Percentiles rank a stretch among this genome's conserved stretches.
phyloP scores from a whole-genome alignment of 1,284 basidiomycete species.

The Heterobasidion annosum region DNA sequence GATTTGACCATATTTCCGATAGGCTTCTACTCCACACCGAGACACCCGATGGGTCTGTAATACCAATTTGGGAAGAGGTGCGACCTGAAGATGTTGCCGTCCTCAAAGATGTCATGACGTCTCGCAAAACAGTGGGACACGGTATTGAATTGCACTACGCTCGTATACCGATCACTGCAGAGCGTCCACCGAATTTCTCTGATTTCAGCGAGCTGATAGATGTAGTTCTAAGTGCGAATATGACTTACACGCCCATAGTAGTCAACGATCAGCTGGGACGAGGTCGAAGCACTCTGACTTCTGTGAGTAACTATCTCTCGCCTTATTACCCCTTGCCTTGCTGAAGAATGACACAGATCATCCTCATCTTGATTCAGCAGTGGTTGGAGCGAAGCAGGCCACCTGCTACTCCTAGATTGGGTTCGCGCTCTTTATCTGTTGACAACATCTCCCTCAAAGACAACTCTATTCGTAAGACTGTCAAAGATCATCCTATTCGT shows the following conservation, averaged over 20 bases:
- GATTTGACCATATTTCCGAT: neutral
- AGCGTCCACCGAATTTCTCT: conserved; percentile 60
- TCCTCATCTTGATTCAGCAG: conserved; percentile 79
- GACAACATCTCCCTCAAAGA: conserved; percentile 21
- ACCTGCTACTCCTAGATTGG: conserved; percentile 26
- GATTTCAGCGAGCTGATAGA: conserved; percentile 75
- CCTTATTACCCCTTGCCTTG: neutral
- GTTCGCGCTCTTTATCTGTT: conserved; percentile 28
- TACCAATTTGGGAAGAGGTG: conserved; percentile 95
- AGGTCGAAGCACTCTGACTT: conserved; percentile 88
- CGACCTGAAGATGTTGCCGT: conserved; percentile 72
- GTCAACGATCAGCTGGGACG: conserved; percentile 96
- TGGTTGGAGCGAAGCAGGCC: conserved; percentile 57
- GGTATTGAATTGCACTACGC: conserved; percentile 68
- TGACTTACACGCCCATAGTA: conserved; percentile 75
- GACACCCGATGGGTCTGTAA: conserved; percentile 78
- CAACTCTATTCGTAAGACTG: conserved; percentile 20
- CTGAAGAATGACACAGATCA: conserved; percentile 36
- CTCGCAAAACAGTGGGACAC: conserved; percentile 31
- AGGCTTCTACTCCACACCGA: conserved; percentile 89
- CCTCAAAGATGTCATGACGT: conserved; percentile 85
- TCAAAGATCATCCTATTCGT: conserved; percentile 21
- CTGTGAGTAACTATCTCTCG: conserved; percentile 31
- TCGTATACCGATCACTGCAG: conserved; percentile 88
- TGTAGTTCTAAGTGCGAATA: conserved; percentile 70